Evolutionary conservation across 2,329 filamentous ascomycete genomes (phyloP), one percentile per base, ranked within the genome.

Genomic region (Fusarium brevicatenulatum): DNA sequence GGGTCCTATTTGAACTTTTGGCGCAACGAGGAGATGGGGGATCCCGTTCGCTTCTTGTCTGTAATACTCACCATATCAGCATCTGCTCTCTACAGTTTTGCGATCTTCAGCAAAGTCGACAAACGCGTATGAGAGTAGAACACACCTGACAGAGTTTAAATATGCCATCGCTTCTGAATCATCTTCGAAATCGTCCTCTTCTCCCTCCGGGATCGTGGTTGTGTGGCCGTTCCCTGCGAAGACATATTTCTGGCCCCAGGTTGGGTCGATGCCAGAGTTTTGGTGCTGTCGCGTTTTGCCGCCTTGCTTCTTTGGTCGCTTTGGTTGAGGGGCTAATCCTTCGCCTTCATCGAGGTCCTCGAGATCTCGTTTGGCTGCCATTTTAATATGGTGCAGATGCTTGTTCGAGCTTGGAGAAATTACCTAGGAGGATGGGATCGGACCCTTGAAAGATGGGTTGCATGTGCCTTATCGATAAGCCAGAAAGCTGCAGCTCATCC

Each of bases 41-140:
- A 97, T 91, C 15, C 86, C 83, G 68, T 85, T 89, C n/a, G 93
- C 93, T 88, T 97, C 91, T 74, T 89, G 87, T 83, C 93, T 96
- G 82, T 68, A 75, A 78, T 79, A 85, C 83, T 86, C 84, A 86
- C 82, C 83, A 85, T 79, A 87, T 88, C 83, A 89, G 87, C 79
- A 83, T 74, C 49, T 55, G 64, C 55, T 30, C 47, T 75, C 72
- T 76, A 28, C 64, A 63, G 50, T 43, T 44, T 50, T 44, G 63
- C 39, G 40, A 60, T 76, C 53, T 74, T 82, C 79, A 81, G 81
- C 77, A 77, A 75, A 65, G 49, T 68, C 46, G 52, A 65, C 66
- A 61, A 42, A 32, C 23, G 44, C 23, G 19, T 30, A 9, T n/a
- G 37, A 21, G 23, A 60, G 16, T n/a, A 44, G 52, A 34, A 79